Evolutionary conservation across 1,284 basidiomycete genomes (phyloP), one percentile per base, ranked within the genome.

Genomic region (Pholiota adiposa): DNA sequence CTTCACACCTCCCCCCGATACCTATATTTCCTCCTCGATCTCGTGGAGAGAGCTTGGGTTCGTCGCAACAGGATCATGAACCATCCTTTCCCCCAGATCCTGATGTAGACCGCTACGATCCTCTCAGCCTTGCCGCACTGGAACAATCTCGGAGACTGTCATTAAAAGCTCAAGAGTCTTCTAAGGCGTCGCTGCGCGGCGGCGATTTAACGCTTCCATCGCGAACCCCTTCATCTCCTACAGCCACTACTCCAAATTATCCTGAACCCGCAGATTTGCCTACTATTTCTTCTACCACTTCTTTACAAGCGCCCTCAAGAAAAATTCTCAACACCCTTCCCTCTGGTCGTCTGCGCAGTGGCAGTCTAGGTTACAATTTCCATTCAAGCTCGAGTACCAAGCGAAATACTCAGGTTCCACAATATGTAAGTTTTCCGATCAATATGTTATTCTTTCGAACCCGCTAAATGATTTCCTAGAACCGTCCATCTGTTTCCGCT

Each of bases 181-280:
- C 70, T 7, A 75, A 71, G 58, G 69, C 74, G n/a, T 64, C 71
- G 38, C 66, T 84, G 44, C 77, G 77, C 53, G 82, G 78, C 16
- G 84, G 83, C 44, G 82, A 86, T 63, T 77, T 86, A 27, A 78
- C 79, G 9, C 77, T 85, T 46, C 84, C 84, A 27, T 79, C 84
- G n/a, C 79, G 82, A 51, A 75, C 44, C 27, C 82, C 18, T 77
- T 76, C 19, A 46, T 11, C 34, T 12, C 74, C 52, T 41, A 60
- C 60, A 21, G 54, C 51, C n/a, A 46, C 18, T 52, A 54, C 18
- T 7, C 33, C 66, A 75, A 75, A 6, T 77, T 79, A 29, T 76
- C 69, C 78, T 73, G 67, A 77, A 74, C 65, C 71, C 73, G 50
- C 66, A 69, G 62, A 73, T 66, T 64, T 67, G 33, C 72, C 77